phyloP scores from a whole-genome alignment of 805 yeast species.

The Teunomyces stri region DNA sequence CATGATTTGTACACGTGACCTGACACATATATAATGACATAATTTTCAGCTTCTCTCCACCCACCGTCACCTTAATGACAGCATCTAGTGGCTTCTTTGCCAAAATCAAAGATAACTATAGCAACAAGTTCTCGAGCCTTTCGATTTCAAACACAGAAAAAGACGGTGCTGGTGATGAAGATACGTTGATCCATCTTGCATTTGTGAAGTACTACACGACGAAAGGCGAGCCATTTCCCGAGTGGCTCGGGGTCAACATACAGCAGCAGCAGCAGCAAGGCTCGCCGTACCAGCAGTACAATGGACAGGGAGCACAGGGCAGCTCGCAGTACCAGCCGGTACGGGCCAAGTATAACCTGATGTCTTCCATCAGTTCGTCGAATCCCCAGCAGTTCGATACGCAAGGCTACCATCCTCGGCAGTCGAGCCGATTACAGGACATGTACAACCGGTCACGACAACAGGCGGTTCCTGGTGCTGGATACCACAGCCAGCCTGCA shows the following conservation, averaged over 20 bases:
- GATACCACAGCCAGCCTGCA: slow-evolving; percentile 19
- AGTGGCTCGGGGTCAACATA: slow-evolving; percentile 38
- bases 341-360: slow-evolving; percentile 1
- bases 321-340: slow-evolving; percentile 14
- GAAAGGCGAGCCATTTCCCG: slow-evolving; percentile 36
- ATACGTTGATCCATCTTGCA: slow-evolving; percentile 43
- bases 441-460: slow-evolving; percentile 41
- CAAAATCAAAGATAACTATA: slow-evolving; percentile 37
- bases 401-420: slow-evolving; percentile 26
- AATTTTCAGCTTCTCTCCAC: too few relatives aligned
- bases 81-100: slow-evolving; percentile 22
- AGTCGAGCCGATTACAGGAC: slow-evolving; percentile 36
- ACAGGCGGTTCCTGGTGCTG: slow-evolving; percentile 34
- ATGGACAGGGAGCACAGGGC: slow-evolving; percentile 6
- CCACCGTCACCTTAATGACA: not conserved
- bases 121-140: slow-evolving; percentile 35
- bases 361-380: not conserved
- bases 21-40: too few relatives aligned
- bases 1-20: not conserved
- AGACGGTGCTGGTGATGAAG: slow-evolving; percentile 38
- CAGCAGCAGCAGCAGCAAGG: slow-evolving; percentile 12
- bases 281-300: slow-evolving; percentile 2
- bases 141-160: slow-evolving; percentile 32
- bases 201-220: slow-evolving; percentile 33
- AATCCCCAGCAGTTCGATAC: slow-evolving; percentile 4